Base-by-base conservation (phyloP, 129 eudicot genomes). In the Dittrichia graveolens region DNA sequence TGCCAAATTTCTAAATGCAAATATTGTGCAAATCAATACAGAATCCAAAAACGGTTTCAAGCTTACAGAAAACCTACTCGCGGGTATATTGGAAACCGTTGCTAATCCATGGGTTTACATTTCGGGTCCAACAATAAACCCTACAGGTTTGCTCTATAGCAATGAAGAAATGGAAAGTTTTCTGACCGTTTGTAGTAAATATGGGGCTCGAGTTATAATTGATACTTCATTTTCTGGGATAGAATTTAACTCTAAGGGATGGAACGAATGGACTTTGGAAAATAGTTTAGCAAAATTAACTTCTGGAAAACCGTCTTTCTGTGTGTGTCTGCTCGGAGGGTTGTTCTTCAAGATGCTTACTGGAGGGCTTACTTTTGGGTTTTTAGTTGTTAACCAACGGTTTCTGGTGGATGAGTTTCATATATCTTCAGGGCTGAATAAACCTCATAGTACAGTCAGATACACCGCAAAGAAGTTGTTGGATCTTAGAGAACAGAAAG, bases 181-280 rank as follows among this genome's bases (percentile, higher is more conserved):
- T 78, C 55, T 94, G 75, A 80, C 85, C 14, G 49, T 75, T 31
- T 94, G 95, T 79, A 92, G 95, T 14, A 86, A 82, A 69, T 90
- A 66, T 71, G 96, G 95, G 71, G 95, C 96, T 41, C 81, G 85
- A 78, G 96, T 94, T 44, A 81, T 94, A 45, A 74, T 94, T 5
- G 98, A 94, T 50, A 90, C 98, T 13, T 87, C 98, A 56, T 94
- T 90, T 78, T 90, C 98, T 0, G 96, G 95, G 7, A 75, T 90
- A 43, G 89, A 85, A 57, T 87, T 80, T 48, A 83, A 86, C 73
- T 74, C 75, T 12, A 77, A 69, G 38, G 81, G 76, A 19, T 83
- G 76, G 73, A 83, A 76, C 4, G 75, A 78, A 62, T 94, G 98
- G 98, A 80, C 88, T 72, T 73, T 90, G 85, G 90, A 82, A 64